Evolutionary conservation across 2,329 filamentous ascomycete species (phyloP).

Genomic region (Cercospora citrullina): DNA sequence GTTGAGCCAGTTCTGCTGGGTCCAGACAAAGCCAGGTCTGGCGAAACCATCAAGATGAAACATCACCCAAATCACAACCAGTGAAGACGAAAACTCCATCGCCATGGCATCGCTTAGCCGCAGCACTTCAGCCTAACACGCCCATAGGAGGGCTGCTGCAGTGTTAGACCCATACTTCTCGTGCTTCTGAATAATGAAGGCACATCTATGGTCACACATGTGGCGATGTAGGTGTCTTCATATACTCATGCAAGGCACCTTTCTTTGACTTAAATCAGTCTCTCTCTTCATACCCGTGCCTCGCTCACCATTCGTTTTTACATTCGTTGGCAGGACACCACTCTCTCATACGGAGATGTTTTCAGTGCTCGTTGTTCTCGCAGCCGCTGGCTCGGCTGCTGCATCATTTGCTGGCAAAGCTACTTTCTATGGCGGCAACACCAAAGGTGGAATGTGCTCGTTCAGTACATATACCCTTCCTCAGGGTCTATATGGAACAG

Average conservation of each 20-base stretch:
- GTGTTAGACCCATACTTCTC: neutral
- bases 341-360: slow-evolving; percentile 15
- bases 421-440: slow-evolving; percentile 35
- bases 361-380: slow-evolving; percentile 22
- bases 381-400: slow-evolving; percentile 19
- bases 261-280: neutral
- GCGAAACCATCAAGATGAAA: slow-evolving; percentile 19
- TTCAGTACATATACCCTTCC: slow-evolving; percentile 65
- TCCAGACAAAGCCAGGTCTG: slow-evolving; percentile 1
- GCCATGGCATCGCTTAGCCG: neutral
- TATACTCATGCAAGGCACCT: neutral
- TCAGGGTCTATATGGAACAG: slow-evolving; percentile 60
- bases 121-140: neutral
- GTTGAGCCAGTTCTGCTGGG: neutral
- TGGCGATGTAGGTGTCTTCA: neutral
- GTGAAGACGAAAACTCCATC: neutral
- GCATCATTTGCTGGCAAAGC: slow-evolving; percentile 28
- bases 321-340: neutral
- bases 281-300: neutral
- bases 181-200: neutral
- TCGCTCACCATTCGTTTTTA: neutral
- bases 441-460: slow-evolving; percentile 60
- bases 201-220: neutral
- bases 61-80: slow-evolving; percentile 7
- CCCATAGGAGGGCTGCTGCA: neutral